Percentiles rank a stretch among this genome's conserved stretches.
These are phyloP conservation scores for Trichaptum fuscoviolaceum DNA, from an alignment of 768 basidiomycete species.

Conservation along the genomic window DNA sequence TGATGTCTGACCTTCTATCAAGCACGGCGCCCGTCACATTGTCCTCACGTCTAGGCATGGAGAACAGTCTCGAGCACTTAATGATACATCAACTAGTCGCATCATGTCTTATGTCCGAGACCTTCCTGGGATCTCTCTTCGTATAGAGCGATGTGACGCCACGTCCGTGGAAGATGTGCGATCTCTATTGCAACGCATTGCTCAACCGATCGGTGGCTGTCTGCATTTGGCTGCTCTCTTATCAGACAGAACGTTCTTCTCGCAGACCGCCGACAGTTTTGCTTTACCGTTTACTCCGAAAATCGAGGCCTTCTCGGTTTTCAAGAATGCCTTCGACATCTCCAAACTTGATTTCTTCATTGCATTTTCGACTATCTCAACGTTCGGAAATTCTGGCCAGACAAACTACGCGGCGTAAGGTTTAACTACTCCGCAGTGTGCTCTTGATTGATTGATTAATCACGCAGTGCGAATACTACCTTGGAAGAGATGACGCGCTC, in stretches of 20 bases:
- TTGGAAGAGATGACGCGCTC: slow-evolving; percentile 22
- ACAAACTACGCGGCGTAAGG: slow-evolving; percentile 32
- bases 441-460: not conserved
- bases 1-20: not conserved
- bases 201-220: slow-evolving; percentile 27
- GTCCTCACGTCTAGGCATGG: slow-evolving; percentile 35
- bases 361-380: slow-evolving; percentile 26
- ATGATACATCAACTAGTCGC: slow-evolving; percentile 19
- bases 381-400: slow-evolving; percentile 33
- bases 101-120: slow-evolving; percentile 27
- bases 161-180: slow-evolving; percentile 17
- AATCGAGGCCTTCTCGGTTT: slow-evolving; percentile 21
- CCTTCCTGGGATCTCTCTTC: slow-evolving; percentile 20
- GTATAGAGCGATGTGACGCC: slow-evolving; percentile 28
- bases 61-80: slow-evolving; percentile 17
- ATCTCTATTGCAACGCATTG: slow-evolving; percentile 18
- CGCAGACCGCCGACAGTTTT: slow-evolving; percentile 27
- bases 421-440: not conserved
- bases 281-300: slow-evolving; percentile 24
- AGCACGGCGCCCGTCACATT: slow-evolving; percentile 33
- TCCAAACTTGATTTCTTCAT: slow-evolving; percentile 31
- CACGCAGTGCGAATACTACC: slow-evolving; percentile 28
- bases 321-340: slow-evolving; percentile 24
- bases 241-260: slow-evolving; percentile 19
- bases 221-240: slow-evolving; percentile 21